Evolutionary conservation across 1,284 basidiomycete species (phyloP).

Genomic region (Leccinum griseonigrum): DNA sequence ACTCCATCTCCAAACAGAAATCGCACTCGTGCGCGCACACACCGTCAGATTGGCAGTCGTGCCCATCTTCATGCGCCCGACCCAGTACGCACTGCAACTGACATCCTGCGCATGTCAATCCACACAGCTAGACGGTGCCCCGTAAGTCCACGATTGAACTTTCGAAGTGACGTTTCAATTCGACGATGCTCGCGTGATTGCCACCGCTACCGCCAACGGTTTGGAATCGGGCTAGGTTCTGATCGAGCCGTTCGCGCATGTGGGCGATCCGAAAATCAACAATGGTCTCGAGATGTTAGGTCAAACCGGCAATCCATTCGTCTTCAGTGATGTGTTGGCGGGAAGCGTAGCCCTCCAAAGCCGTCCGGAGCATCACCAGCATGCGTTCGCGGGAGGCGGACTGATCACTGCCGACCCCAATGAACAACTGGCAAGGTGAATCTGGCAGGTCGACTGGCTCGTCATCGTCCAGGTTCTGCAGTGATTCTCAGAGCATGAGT

Average conservation of each 20-base stretch:
- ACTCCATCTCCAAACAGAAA: slow-evolving; percentile 38
- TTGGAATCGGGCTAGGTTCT: slow-evolving; percentile 49
- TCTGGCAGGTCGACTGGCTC: slow-evolving; percentile 37
- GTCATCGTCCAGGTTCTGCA: slow-evolving; percentile 52
- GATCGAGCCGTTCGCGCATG: slow-evolving; percentile 48
- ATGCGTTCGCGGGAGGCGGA: slow-evolving; percentile 29
- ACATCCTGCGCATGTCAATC: slow-evolving; percentile 44
- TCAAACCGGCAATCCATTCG: slow-evolving; percentile 41
- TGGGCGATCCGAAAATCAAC: slow-evolving; percentile 42
- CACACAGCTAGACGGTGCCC: slow-evolving; percentile 48
- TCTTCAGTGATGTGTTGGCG: slow-evolving; percentile 37
- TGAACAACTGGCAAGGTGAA: slow-evolving; percentile 36
- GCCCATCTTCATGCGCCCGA: slow-evolving; percentile 44
- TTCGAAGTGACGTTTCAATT: slow-evolving; percentile 45
- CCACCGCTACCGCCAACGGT: slow-evolving; percentile 5
- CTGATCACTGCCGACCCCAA: slow-evolving; percentile 28
- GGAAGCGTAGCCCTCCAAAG: slow-evolving; percentile 33
- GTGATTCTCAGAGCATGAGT: background rate
- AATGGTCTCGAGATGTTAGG: slow-evolving; percentile 37
- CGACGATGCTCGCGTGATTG: slow-evolving; percentile 44
- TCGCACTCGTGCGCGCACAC: slow-evolving; percentile 43
- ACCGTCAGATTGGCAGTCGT: slow-evolving; percentile 51
- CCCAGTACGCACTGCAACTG: slow-evolving; percentile 47
- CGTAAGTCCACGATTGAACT: slow-evolving; percentile 41
- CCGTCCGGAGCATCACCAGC: slow-evolving; percentile 29